Conservation (phyloP, 2,329 filamentous ascomycete genomes). For the Fusarium sp. region DNA sequence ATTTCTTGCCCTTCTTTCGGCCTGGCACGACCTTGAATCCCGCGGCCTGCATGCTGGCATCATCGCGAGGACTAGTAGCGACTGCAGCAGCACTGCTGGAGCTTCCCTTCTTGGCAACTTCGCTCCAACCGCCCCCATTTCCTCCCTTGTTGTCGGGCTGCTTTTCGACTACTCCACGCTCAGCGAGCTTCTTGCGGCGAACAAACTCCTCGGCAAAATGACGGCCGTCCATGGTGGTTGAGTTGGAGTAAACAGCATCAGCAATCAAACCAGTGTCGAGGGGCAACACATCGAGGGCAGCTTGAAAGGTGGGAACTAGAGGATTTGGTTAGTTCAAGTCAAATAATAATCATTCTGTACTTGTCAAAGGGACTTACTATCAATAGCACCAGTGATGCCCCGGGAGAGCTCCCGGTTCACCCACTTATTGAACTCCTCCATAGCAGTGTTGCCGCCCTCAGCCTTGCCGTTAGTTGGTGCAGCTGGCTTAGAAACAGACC, state of each 20-base stretch:
- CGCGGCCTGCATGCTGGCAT: conserved; percentile 58
- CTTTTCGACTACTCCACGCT: conserved; percentile 88
- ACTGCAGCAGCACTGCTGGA: conserved; percentile 46
- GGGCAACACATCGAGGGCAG: conserved; percentile 78
- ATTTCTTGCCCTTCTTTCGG: conserved; percentile 92
- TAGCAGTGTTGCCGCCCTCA: conserved; percentile 61
- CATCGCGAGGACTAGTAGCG: conserved; percentile 53
- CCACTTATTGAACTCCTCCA: conserved; percentile 97
- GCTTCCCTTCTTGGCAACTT: conserved; percentile 93
- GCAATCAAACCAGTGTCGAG: conserved; percentile 83
- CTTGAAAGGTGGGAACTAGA: conserved; percentile 82
- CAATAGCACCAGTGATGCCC: conserved; percentile 67
- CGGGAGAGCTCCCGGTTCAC: conserved; percentile 80
- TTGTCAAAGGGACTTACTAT: conserved; percentile 56
- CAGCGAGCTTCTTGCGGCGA: conserved; percentile 89
- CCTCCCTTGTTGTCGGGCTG: conserved; percentile 63
- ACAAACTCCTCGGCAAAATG: conserved; percentile 96
- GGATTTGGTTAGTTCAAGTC: conserved; percentile 46
- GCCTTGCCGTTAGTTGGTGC: conserved; percentile 55
- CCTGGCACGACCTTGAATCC: conserved; percentile 90
- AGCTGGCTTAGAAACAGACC: conserved; percentile 62
- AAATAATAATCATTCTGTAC: not conserved
- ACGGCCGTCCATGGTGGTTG: conserved; percentile 88
- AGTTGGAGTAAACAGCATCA: conserved; percentile 87
- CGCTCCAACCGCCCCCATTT: conserved; percentile 83